Base-by-base conservation (phyloP, 2,329 filamentous ascomycete genomes). In the Trichoderma sp. region DNA sequence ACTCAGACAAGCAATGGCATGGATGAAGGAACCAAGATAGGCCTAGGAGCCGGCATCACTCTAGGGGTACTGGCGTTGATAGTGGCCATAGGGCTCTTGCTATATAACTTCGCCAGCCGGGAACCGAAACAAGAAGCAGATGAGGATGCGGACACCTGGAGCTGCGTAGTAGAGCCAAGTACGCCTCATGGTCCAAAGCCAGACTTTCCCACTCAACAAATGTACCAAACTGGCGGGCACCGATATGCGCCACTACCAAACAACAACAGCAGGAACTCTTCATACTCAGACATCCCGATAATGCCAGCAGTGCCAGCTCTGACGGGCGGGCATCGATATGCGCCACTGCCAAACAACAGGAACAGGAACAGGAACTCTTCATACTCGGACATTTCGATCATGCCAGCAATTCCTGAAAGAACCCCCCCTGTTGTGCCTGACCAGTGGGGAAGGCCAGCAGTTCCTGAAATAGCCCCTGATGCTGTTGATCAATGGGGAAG, bases 41-140 rank as follows among this genome's bases (percentile, higher is more conserved):
- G 61, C 8, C 65, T 71, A 8, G 50, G 32, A 36, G 34, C 59
- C 9, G 71, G 59, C n/a, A 55, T 73, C 30, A 34, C 61, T 13
- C 26, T 73, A n/a, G 71, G 59, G 6, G 36, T 53, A 26, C 50
- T 71, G n/a, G n/a, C 57, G 7, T 17, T 68, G 23, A n/a, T 53
- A 20, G 57, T 68, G 15, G 32, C 30, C 6, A 23, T 57, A 20
- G 53, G 32, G 7, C 61, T 72, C 20, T 62, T 53, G 23, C 1
- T 64, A 20, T 58, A 59, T 47, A 23, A 23, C 36, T 64, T 36
- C 20, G 26, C 26, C 9, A 13, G 47, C 17, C 20, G 26, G 15
- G 34, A n/a, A n/a, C 39, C 39, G 9, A 39, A 69, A 2, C 7
- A 26, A 9, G 57, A 43, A 12, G 7, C 47, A 6, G 20, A 63